Conservation (phyloP, 352 stramenopile genomes). For the Elongisporangium anandrum region DNA sequence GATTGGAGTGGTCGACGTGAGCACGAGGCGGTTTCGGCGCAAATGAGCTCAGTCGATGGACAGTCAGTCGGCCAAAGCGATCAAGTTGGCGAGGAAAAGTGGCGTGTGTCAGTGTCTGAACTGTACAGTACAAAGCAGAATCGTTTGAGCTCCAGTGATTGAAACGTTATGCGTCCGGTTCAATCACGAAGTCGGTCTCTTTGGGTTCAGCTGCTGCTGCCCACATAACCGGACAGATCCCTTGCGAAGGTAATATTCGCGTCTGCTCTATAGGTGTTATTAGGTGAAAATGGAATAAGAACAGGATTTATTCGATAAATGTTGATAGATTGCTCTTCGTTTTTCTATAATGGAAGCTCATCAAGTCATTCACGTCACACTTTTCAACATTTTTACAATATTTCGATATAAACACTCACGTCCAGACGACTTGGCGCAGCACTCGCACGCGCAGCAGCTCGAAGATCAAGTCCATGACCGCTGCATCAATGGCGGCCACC, state of each 20-base stretch:
- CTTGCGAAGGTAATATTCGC: neutral
- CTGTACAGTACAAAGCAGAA: no score
- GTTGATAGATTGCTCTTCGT: no score
- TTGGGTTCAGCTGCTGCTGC: neutral
- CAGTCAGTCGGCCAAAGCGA: neutral
- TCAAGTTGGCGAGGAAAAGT: neutral
- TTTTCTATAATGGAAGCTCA: constrained; percentile 1
- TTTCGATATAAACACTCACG: constrained; percentile 11
- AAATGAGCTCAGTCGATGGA: neutral
- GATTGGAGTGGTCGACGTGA: neutral
- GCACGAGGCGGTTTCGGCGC: neutral
- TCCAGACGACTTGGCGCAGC: constrained; percentile 28
- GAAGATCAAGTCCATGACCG: constrained; percentile 26
- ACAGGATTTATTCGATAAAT: neutral
- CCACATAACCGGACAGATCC: neutral
- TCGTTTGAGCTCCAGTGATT: no score
- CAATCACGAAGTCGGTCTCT: neutral
- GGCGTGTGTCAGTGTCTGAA: neutral
- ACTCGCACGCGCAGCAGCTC: constrained; percentile 16
- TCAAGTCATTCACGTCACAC: neutral
- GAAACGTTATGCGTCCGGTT: neutral
- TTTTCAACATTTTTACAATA: neutral
- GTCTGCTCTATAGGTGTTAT: neutral
- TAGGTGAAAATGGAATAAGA: neutral
- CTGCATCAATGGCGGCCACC: constrained; percentile 16